Percentiles rank a stretch among this genome's conserved stretches.
These are phyloP conservation scores for Claviceps africana DNA, from an alignment of 2,329 filamentous ascomycete genomes.

Conservation along the genomic window DNA sequence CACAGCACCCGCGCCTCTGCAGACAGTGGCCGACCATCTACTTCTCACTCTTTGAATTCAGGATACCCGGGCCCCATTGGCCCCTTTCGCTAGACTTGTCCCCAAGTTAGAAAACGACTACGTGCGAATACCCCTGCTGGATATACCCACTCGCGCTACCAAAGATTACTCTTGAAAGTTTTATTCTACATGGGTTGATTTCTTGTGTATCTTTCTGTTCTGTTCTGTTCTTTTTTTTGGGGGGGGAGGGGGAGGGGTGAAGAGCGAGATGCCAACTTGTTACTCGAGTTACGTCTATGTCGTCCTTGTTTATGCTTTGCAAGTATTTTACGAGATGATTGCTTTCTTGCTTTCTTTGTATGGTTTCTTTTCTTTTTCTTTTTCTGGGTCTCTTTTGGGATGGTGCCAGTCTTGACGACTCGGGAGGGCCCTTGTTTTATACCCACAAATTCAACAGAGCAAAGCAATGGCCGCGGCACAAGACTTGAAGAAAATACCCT, in stretches of 20 bases:
- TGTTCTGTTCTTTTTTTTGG: background rate
- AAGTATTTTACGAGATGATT: conserved; percentile 5
- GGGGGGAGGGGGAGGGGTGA: too few species aligned
- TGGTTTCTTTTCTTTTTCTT: conserved; percentile 1
- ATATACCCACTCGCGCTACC: conserved; percentile 49
- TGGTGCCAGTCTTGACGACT: conserved; percentile 20
- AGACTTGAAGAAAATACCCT: conserved; percentile 20
- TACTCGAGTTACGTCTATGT: conserved; percentile 5
- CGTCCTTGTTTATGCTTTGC: conserved; percentile 5
- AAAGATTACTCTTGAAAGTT: conserved; percentile 37
- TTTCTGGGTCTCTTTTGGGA: conserved; percentile 8
- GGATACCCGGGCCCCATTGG: conserved; percentile 89
- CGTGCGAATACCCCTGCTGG: conserved; percentile 47
- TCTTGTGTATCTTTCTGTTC: background rate
- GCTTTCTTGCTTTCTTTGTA: conserved; percentile 1
- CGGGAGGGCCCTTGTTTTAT: conserved; percentile 19
- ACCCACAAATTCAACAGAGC: conserved; percentile 19
- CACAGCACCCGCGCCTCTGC: conserved; percentile 73
- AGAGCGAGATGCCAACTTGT: background rate
- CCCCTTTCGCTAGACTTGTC: conserved; percentile 66
- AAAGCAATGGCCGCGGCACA: conserved; percentile 16
- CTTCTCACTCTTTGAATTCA: conserved; percentile 89
- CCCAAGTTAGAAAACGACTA: conserved; percentile 28
- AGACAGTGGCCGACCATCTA: conserved; percentile 83
- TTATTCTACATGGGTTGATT: conserved; percentile 7